These are phyloP conservation scores for Boletales sp. DNA, from an alignment of 768 basidiomycete species.

Conservation along the genomic window DNA sequence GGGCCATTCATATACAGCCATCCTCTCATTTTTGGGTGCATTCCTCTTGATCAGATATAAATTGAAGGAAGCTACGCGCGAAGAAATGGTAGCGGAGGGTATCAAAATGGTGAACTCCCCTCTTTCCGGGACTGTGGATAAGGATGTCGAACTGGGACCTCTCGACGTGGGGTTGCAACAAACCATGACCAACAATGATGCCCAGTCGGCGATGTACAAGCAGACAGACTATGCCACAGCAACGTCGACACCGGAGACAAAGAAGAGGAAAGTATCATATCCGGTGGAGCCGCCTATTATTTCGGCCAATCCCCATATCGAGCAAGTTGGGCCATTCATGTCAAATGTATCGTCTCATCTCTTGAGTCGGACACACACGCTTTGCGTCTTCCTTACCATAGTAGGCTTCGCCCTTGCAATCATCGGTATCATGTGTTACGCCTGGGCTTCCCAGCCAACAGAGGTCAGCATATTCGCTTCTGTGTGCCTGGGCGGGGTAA, in stretches of 20 bases:
- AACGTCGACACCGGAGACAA: background rate
- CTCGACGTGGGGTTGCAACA: background rate
- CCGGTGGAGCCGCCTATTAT: conserved; percentile 32
- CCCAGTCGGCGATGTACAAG: background rate
- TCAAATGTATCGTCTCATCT: conserved; percentile 39
- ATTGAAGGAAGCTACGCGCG: conserved; percentile 48
- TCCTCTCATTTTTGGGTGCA: conserved; percentile 50
- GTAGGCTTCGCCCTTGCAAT: conserved; percentile 50
- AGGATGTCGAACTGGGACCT: conserved; percentile 13
- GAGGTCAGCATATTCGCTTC: conserved; percentile 45
- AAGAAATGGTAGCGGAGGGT: conserved; percentile 39
- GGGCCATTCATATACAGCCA: conserved; percentile 21
- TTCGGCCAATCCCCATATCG: conserved; percentile 47
- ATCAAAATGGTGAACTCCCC: conserved; percentile 23
- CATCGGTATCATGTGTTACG: conserved; percentile 46
- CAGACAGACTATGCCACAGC: background rate
- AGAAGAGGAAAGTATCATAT: background rate
- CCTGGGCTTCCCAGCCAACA: conserved; percentile 46
- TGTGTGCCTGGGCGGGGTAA: conserved; percentile 35
- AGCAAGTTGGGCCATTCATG: conserved; percentile 47
- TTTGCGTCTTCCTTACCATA: conserved; percentile 46
- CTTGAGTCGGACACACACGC: conserved; percentile 44
- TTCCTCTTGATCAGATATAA: conserved; percentile 56
- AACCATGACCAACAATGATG: background rate
- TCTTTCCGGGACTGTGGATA: conserved; percentile 4